Conservation (phyloP, 164 flowering plant genomes). For the Euptelea pleiosperma region DNA sequence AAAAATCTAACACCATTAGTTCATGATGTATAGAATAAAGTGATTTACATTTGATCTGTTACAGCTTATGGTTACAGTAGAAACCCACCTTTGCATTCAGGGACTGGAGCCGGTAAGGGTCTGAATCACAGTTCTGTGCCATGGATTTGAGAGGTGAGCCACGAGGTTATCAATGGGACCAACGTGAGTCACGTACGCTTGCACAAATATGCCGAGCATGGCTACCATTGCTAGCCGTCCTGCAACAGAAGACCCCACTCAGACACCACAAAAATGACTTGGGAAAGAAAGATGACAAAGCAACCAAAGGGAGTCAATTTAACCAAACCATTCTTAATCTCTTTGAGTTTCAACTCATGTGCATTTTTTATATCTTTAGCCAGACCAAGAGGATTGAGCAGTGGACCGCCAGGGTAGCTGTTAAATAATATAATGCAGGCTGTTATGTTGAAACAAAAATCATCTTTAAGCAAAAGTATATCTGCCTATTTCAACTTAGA, state of each 20-base stretch:
- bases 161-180: conserved; percentile 82
- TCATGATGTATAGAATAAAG: too few relatives aligned
- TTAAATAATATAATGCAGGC: neutral
- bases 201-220: conserved; percentile 81
- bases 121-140: conserved; percentile 81
- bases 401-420: conserved; percentile 92
- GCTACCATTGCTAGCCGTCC: conserved; percentile 93
- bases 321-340: conserved; percentile 77
- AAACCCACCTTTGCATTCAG: too few relatives aligned
- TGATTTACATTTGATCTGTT: too few relatives aligned
- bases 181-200: conserved; percentile 71
- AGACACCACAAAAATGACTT: neutral
- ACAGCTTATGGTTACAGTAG: too few relatives aligned
- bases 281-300: neutral
- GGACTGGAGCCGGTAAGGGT: conserved; percentile 45
- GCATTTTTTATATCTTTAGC: conserved; percentile 72
- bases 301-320: neutral
- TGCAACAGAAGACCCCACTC: conserved; percentile 22
- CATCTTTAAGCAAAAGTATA: too few relatives aligned
- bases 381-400: conserved; percentile 85
- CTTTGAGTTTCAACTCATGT: conserved; percentile 79
- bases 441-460: too few relatives aligned
- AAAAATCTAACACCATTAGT: too few relatives aligned
- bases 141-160: conserved; percentile 75
- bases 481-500: too few relatives aligned